Evolutionary conservation across 2,329 filamentous ascomycete species (phyloP), one percentile per base, ranked within the genome.

Genomic region (Tolypocladium tundrense): DNA sequence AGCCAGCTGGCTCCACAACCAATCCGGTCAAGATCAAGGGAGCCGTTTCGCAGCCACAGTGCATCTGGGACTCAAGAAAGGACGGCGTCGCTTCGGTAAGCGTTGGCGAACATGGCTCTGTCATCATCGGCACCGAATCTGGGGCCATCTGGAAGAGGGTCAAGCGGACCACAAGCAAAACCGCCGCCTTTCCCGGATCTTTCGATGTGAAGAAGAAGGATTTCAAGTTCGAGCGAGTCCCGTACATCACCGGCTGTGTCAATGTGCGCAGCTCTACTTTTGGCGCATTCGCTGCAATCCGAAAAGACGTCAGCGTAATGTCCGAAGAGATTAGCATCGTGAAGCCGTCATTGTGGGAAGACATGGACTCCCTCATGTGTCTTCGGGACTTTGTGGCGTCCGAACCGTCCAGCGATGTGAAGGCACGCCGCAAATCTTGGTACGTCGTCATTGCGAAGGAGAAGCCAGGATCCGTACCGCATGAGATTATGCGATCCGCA

Each of bases 101-200:
- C 60, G 87, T 97, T 3, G 91, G 92, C 42, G 91, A 96, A 69
- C 88, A 97, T 70, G 94, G 92, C 2, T 96, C 92, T 0, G 90
- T 99, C 63, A 95, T 99, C 57, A 85, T 99, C 61, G 93, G 91
- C 63, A 99, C 94, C 0, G 83, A 91, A 60, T 93, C 91, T 48
- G 94, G 94, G 2, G 93, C 90, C 53, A 93, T 97, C 0, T 99
- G 93, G 93, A 87, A 87, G 64, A 87, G 93, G 59, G 86, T 94
- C 55, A 91, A 90, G 67, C 84, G 94, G 60, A 80, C 83, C 33
- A 96, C 93, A 62, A 86, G 88, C 54, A 95, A 96, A 66, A 85
- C 88, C 63, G 78, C 83, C 0, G 75, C 77, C 1, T 72, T 73
- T 24, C 56, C 75, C 14, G 76, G 75, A 4, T 71, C 72, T 1